Conservation (phyloP, 2,329 filamentous ascomycete species). For the Curvularia sp. region DNA sequence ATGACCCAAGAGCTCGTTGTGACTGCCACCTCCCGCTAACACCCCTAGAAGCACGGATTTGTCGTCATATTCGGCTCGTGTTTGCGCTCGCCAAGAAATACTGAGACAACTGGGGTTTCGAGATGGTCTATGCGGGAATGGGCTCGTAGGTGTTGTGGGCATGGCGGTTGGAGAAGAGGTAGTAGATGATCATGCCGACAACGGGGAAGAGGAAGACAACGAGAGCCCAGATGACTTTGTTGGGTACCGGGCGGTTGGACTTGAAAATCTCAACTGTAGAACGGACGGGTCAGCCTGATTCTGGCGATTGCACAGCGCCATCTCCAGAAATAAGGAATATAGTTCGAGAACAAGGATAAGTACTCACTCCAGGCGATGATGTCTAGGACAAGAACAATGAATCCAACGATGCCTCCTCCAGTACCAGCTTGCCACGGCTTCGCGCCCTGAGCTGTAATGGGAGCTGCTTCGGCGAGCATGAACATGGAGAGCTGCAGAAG, state of each 20-base stretch:
- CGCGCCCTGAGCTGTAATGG: conserved; percentile 48
- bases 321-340: background rate
- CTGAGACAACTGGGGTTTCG: too few relatives aligned
- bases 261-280: conserved; percentile 68
- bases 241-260: conserved; percentile 64
- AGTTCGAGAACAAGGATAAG: background rate
- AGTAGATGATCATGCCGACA: conserved; percentile 68
- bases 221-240: conserved; percentile 69
- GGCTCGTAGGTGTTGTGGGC: conserved; percentile 66
- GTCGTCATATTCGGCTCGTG: background rate
- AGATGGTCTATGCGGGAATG: conserved; percentile 40
- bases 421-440: conserved; percentile 66
- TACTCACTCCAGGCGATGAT: conserved; percentile 68
- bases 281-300: conserved; percentile 25
- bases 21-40: background rate
- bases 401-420: conserved; percentile 67
- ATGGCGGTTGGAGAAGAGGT: conserved; percentile 68
- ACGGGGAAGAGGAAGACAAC: conserved; percentile 71
- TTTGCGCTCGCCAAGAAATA: too few relatives aligned
- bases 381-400: conserved; percentile 68
- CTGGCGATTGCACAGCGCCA: background rate
- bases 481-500: conserved; percentile 63
- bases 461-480: conserved; percentile 60
- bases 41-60: background rate
- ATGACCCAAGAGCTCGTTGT: background rate